Base-by-base conservation (phyloP, 2,329 filamentous ascomycete species). In the Apiospora phragmitis region DNA sequence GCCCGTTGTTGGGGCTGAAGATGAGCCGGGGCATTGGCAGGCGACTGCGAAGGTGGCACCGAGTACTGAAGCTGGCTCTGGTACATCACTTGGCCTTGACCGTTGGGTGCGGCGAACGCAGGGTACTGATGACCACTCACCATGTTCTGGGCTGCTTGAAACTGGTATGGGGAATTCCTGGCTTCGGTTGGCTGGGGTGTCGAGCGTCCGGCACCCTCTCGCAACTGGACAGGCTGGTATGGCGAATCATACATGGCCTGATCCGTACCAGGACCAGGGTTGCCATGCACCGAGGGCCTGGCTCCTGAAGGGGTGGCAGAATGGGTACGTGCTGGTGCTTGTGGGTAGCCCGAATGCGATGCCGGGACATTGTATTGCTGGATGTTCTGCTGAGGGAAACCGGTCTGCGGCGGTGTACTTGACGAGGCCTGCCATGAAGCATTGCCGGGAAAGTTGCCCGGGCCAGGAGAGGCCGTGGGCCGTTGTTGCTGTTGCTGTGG, bases 401-500 rank as follows among this genome's bases (percentile, higher is more conserved):
- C 32, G 12, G 32, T 7, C 18, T 38, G 55, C 1, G 55, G 29
- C 9, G 55, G 32, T 12, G 55, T 38, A 35, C 11, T n/a, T 0
- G 55, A 62, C 4, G 55, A 6, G 18, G 55, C 4, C 16, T 38
- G 55, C 55, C 55, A 62, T 24, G 55, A 32, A 1, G 55, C 29
- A n/a, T 62, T 42, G 49, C 35, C 41, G 70, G 45, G 38, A 8
- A 35, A 49, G 62, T 38, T 70, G 65, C 14, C 49, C 49, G 65
- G 41, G 12, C 65, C 62, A 8, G 69, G 62, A n/a, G 59, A 59
- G 18, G 38, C 62, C 29, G 65, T 59, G 9, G 42, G 68, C 29
- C 62, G 68, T n/a, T 67, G 55, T n/a, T 73, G 77, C 49, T 76
- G 72, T 35, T 77, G 79, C 43, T 74, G 73, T 70, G 59, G 49